Percentiles rank a stretch among this genome's conserved stretches.
These are phyloP conservation scores for Cymbidium sinense DNA, from an alignment of 106 monocot genomes.

Conservation along the genomic window DNA sequence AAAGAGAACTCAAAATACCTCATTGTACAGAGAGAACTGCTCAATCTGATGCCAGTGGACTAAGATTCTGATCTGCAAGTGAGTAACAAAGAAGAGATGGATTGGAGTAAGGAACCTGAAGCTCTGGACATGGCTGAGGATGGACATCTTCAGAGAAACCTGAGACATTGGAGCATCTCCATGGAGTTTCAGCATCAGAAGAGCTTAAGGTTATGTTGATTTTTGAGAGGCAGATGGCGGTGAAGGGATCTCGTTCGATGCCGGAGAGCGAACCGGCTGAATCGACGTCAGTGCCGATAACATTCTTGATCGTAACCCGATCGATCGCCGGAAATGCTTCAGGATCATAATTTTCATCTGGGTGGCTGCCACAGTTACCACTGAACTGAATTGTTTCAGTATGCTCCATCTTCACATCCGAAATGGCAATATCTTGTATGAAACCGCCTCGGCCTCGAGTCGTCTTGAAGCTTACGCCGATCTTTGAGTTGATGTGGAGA, in stretches of 20 bases:
- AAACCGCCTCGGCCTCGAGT: conserved; percentile 70
- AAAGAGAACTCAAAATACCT: too few relatives aligned
- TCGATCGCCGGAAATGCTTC: conserved; percentile 43
- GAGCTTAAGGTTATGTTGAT: conserved; percentile 25
- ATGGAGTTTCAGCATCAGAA: conserved; percentile 7
- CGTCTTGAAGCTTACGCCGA: conserved; percentile 60
- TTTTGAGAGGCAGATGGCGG: conserved; percentile 63
- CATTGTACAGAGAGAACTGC: too few relatives aligned
- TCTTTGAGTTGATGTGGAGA: conserved; percentile 43
- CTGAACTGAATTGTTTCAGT: conserved; percentile 45
- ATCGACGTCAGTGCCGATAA: conserved; percentile 39
- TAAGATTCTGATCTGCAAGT: conserved; percentile 18
- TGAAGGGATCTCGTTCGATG: conserved; percentile 53
- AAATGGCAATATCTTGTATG: conserved; percentile 44
- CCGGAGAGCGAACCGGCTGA: conserved; percentile 54
- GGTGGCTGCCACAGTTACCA: conserved; percentile 46
- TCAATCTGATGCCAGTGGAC: conserved; percentile 21
- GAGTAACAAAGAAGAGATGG: conserved; percentile 49
- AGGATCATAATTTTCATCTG: conserved; percentile 50
- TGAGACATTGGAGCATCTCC: conserved; percentile 66
- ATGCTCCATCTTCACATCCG: conserved; percentile 44
- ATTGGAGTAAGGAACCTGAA: conserved; percentile 26
- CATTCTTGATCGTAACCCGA: too few relatives aligned
- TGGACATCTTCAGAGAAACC: conserved; percentile 57
- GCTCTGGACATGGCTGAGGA: conserved; percentile 61